phyloP scores from a whole-genome alignment of 805 yeast genomes.

The Schwanniomyces pseudopolymorphus region DNA sequence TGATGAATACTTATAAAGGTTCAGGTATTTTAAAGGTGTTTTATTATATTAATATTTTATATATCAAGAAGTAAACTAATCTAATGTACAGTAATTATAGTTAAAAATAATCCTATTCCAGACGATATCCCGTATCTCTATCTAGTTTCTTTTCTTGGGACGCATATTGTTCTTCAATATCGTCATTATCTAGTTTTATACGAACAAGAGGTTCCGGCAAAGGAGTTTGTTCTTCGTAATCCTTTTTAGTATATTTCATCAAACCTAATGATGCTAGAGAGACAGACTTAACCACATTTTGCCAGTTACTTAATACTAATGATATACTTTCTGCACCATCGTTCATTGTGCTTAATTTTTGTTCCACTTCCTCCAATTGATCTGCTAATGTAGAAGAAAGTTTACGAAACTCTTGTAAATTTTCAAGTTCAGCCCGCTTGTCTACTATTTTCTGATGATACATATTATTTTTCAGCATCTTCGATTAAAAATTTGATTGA shows the following conservation, averaged over 20 bases:
- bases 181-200: constrained; percentile 48
- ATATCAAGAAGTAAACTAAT: neutral
- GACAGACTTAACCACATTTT: constrained; percentile 57
- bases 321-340: constrained; percentile 64
- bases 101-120: neutral
- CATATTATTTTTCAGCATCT: constrained; percentile 8
- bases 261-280: constrained; percentile 59
- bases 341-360: constrained; percentile 46
- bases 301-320: constrained; percentile 63
- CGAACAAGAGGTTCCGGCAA: constrained; percentile 68
- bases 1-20: neutral
- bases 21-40: neutral
- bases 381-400: constrained; percentile 45
- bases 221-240: constrained; percentile 45
- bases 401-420: constrained; percentile 46
- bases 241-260: constrained; percentile 41
- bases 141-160: neutral
- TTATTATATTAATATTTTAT: neutral
- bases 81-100: neutral
- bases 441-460: constrained; percentile 35
- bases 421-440: constrained; percentile 51
- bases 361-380: constrained; percentile 50
- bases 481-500: neutral
- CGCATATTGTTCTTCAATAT: constrained; percentile 3
- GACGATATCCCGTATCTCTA: neutral